Evolutionary conservation across 2,329 filamentous ascomycete genomes (phyloP).

Genomic region (Dactylellina drechsleri): DNA sequence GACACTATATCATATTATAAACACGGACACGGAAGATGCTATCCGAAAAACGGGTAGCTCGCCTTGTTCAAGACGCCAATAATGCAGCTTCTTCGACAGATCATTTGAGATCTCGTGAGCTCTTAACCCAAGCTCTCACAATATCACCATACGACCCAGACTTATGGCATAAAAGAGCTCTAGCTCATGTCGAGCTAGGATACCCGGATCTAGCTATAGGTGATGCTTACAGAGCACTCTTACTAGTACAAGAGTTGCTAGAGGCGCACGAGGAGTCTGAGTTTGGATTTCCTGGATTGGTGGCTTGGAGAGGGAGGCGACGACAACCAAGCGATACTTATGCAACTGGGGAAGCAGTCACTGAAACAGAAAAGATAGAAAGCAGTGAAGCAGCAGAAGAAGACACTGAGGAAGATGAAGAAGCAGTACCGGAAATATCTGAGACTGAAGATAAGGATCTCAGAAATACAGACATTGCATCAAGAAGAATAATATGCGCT

Average conservation of each 20-base stretch:
- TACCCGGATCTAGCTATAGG: conserved; percentile 91
- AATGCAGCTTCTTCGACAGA: background rate
- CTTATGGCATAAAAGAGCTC: conserved; percentile 66
- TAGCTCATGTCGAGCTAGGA: conserved; percentile 76
- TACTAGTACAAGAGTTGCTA: conserved; percentile 81
- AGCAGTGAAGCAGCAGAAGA: conserved; percentile 59
- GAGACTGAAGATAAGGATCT: conserved; percentile 61
- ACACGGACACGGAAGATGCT: conserved; percentile 12
- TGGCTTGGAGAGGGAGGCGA: conserved; percentile 41
- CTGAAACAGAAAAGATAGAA: background rate
- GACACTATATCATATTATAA: too few species aligned
- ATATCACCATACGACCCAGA: conserved; percentile 52
- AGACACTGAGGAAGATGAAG: conserved; percentile 63
- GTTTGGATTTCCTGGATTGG: conserved; percentile 46
- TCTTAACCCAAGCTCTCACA: conserved; percentile 29
- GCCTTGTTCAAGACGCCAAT: conserved; percentile 30
- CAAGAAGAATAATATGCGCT: conserved; percentile 34
- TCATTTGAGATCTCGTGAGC: conserved; percentile 18
- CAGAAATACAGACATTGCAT: conserved; percentile 61
- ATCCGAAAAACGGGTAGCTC: conserved; percentile 38
- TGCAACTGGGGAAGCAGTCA: conserved; percentile 25
- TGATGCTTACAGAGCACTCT: conserved; percentile 89
- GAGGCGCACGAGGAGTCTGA: conserved; percentile 86
- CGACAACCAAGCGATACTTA: conserved; percentile 38
- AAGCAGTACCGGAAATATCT: conserved; percentile 56